A percentile compares a stretch with the other conserved stretches of the same genome.
Evolutionary conservation across 129 eudicot species (phyloP).

Genomic region (Centella asiatica): DNA sequence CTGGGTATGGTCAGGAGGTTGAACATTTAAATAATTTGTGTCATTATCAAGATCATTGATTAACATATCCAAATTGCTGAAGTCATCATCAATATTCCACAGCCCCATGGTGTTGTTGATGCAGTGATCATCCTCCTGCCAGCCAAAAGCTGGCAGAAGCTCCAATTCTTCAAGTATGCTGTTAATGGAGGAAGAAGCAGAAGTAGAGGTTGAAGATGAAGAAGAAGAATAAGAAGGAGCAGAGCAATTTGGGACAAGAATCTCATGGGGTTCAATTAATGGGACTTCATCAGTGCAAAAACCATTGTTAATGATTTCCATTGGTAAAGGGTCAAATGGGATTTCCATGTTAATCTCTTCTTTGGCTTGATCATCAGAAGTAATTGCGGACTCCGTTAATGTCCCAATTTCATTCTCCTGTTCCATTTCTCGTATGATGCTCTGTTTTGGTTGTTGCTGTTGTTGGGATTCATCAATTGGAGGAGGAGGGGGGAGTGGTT

Average conservation of each 20-base stretch:
- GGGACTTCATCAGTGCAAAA: constrained; percentile 70
- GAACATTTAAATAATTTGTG: constrained; percentile 11
- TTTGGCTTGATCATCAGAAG: constrained; percentile 1
- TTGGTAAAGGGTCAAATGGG: constrained; percentile 10
- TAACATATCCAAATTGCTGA: constrained; percentile 41
- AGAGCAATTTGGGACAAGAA: constrained; percentile 24
- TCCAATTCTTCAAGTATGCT: constrained; percentile 24
- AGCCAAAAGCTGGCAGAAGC: constrained; percentile 33
- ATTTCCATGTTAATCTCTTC: constrained; percentile 28
- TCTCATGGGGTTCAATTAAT: constrained; percentile 60
- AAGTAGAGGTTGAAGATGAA: constrained; percentile 24
- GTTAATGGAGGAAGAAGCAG: constrained; percentile 3
- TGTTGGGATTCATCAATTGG: neutral
- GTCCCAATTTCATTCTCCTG: neutral
- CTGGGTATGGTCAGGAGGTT: constrained; percentile 20
- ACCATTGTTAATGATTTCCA: constrained; percentile 28
- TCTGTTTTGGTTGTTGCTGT: constrained; percentile 14
- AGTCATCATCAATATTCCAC: constrained; percentile 41
- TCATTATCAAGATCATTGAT: constrained; percentile 34
- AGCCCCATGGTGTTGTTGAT: constrained; percentile 19
- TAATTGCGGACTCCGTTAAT: constrained; percentile 10
- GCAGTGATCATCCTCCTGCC: constrained; percentile 19
- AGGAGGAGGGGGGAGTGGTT: constrained; percentile 43
- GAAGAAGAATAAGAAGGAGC: constrained; percentile 33
- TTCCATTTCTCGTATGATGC: neutral